Base-by-base conservation (phyloP, 331 rosid genomes). In the Quercus lobata region DNA sequence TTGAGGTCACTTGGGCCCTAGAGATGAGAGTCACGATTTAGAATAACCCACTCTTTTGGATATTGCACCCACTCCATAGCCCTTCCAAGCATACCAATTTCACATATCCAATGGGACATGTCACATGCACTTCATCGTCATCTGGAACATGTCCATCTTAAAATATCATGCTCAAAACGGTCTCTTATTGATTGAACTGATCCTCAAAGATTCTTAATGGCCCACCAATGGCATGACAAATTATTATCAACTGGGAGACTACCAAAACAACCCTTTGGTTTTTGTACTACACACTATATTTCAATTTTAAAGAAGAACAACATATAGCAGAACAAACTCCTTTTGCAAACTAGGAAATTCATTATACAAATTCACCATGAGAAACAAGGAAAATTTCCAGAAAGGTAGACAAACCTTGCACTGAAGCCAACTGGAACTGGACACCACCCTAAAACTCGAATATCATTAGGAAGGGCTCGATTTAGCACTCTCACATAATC, bases 401-500 rank as follows among this genome's bases (percentile, higher is more conserved):
- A 41, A 83, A 77, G 72, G 82, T 56, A 80, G 53, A 76, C 88
- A 79, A 84, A 95, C 99, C 99, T 95, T 37, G 99, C 98, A 91
- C 91, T 96, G 83, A 90, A 95, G 85, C 80, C 94, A 72, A 86
- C 73, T 56, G 98, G 94, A 79, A 88, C 90, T 78, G 97, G 85
- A 83, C 89, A 93, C 97, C 99, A 95, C 79, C 96, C 94, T 76
- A 95, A 56, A 80, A 95, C 85, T 73, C 97, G 89, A 80, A 95
- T 95, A 84, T 95, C 97, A 79, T 79, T 75, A 0, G 97, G 99
- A 76, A 95, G 97, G 65, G 62, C 97, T 84, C 92, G 89, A 88
- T 95, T 95, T 72, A 95, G 87, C 82, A 92, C 97, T 88, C 92
- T 89, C 80, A 89, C 97, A 82, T 95, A 95, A 89, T 95, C 96